These are phyloP conservation scores for Pyrenophora seminiperda DNA, from an alignment of 2,329 filamentous ascomycete species.

Conservation along the genomic window DNA sequence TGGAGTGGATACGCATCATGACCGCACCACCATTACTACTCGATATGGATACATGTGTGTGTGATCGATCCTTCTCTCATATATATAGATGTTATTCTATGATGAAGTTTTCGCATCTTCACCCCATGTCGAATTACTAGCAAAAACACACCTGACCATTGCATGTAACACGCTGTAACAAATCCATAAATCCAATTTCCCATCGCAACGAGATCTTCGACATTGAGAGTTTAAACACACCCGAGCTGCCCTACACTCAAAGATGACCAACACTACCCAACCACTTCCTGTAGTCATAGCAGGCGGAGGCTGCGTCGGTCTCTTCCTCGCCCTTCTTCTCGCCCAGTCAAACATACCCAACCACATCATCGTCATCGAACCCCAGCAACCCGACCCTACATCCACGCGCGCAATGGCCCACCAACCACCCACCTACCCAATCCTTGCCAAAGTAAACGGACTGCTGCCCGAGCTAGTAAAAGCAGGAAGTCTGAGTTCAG, in stretches of 20 bases:
- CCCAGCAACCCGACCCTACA: slow-evolving; percentile 26
- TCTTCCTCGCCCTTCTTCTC: slow-evolving; percentile 50
- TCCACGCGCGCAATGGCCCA: slow-evolving; percentile 52
- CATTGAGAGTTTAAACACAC: too few species aligned
- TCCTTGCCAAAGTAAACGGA: slow-evolving; percentile 44
- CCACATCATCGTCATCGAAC: slow-evolving; percentile 43
- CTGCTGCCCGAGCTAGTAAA: slow-evolving; percentile 45
- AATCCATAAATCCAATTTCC: too few species aligned
- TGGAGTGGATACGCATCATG: slow-evolving; percentile 5
- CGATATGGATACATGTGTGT: not conserved
- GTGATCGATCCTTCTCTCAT: not conserved
- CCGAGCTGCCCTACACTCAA: too few species aligned
- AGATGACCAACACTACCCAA: not conserved
- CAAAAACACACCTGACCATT: too few species aligned
- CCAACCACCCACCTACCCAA: slow-evolving; percentile 49
- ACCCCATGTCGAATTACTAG: too few species aligned
- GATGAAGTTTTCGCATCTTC: too few species aligned
- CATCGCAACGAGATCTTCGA: too few species aligned
- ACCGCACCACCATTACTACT: not conserved
- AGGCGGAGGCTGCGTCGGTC: slow-evolving; percentile 50
- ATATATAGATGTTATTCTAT: not conserved
- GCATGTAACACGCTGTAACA: too few species aligned
- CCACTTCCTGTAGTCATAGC: slow-evolving; percentile 44
- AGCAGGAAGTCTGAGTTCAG: slow-evolving; percentile 28
- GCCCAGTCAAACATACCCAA: slow-evolving; percentile 41